Base-by-base conservation (phyloP, 129 eudicot genomes). In the Centaurea solstitialis region DNA sequence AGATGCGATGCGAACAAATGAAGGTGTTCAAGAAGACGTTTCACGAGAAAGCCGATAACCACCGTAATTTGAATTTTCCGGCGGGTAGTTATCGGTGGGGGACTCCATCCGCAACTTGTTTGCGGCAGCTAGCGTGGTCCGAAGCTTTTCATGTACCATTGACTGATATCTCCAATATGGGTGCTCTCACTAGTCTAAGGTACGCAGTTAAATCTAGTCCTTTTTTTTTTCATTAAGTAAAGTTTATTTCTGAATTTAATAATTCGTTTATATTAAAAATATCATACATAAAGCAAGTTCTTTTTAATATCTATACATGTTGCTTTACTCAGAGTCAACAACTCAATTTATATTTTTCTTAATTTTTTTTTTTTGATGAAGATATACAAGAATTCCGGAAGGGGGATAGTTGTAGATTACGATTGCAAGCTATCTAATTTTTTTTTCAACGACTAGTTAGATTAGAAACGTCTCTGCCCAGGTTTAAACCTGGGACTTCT, bases 101-200 rank as follows among this genome's bases (percentile, higher is more conserved):
- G 15, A 78, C 95, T 20, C 98, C 95, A 1, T 59, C 92, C 0
- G 93, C 97, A 4, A 90, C 90, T 68, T 77, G 91, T 41, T 87
- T 90, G 24, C 73, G 18, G 37, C 93, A 94, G 84, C 77, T 91
- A 20, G 87, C 97, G 8, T 94, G 98, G 98, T 91, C 97, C 0
- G 98, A 94, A 79, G 95, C 98, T 17, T 94, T 89, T 79, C 98
- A 94, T 64, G 90, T 94, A 9, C 93, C 91, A 22, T 73, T 92
- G 73, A 87, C 81, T 38, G 90, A 85, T 85, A 70, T 85, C 33
- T 73, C 90, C 17, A 80, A 47, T 79, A 68, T 77, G 59, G 87
- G 76, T 80, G 75, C 77, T 74, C 72, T 68, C 76, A 76, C 79
- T 26, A 82, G 66, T 45, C 90, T 90, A 84, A 82, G 97, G 97